Evolutionary conservation across 2,329 filamentous ascomycete species (phyloP).

Genomic region (Phaeosphaeriaceae sp.): DNA sequence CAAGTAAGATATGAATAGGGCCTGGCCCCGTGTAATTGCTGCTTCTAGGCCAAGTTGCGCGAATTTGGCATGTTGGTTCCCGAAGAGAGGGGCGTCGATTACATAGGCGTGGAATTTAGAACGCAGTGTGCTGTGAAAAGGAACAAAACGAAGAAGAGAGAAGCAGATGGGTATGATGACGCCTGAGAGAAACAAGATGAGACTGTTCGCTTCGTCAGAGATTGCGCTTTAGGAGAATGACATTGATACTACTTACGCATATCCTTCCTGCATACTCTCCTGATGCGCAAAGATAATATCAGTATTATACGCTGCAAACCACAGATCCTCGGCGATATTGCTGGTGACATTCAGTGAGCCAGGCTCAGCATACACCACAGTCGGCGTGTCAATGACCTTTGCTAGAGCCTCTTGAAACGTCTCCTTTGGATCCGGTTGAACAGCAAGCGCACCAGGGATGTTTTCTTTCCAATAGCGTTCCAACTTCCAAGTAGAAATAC

Average conservation of each 20-base stretch:
- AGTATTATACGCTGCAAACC: constrained; percentile 6
- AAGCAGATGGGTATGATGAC: constrained; percentile 17
- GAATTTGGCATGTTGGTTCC: constrained; percentile 8
- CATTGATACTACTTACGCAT: constrained; percentile 11
- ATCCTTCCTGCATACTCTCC: constrained; percentile 16
- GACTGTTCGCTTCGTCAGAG: not conserved
- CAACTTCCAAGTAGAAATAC: constrained; percentile 12
- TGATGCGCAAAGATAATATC: constrained; percentile 10
- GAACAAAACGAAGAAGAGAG: constrained; percentile 24
- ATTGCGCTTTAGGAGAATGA: not conserved
- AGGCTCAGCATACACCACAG: not conserved
- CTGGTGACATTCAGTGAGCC: constrained; percentile 19
- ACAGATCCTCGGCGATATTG: constrained; percentile 12
- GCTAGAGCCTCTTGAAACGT: constrained; percentile 24
- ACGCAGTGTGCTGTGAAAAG: constrained; percentile 9
- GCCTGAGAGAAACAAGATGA: constrained; percentile 16
- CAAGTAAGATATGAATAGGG: constrained; percentile 40
- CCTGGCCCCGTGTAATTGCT: constrained; percentile 19
- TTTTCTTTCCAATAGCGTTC: constrained; percentile 18
- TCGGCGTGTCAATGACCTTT: constrained; percentile 12
- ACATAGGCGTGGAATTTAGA: constrained; percentile 19
- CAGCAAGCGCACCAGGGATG: constrained; percentile 1
- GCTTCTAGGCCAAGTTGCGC: constrained; percentile 9
- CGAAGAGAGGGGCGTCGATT: constrained; percentile 22
- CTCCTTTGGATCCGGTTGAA: constrained; percentile 18